Evolutionary conservation across 1,284 basidiomycete genomes (phyloP), one percentile per base, ranked within the genome.

Genomic region (Vanrija sp.): DNA sequence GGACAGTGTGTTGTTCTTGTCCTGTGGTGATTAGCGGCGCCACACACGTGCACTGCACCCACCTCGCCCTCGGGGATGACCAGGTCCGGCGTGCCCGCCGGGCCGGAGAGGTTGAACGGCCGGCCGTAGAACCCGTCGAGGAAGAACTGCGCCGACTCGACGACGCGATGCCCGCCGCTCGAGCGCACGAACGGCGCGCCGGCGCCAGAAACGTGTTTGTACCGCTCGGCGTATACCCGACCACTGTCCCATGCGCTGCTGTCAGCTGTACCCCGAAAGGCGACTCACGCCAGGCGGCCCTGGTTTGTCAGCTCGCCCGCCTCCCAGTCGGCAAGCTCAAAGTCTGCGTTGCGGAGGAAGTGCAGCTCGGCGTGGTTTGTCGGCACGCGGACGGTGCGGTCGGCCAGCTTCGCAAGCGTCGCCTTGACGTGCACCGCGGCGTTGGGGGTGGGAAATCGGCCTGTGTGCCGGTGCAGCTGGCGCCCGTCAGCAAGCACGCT

Each of bases 391-490:
- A 64, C 59, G 78, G 0, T 75, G 75, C 67, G 79, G 82, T n/a
- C 70, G 49, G 6, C 58, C 18, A 80, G 49, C 62, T 78, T 77
- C 12, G 46, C 52, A 9, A 78, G 62, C 0, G 85, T 81, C 0
- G 69, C 55, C 34, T 75, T 54, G n/a, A 90, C 86, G 3, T 64
- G 62, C 12, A 66, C 65, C 0, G 79, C 72, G 0, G 84, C 80
- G 6, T 77, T 77, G 0, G 72, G 65, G 0, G 89, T 91, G 0
- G 91, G 91, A 63, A 82, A 91, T 29, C 91, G 82, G 1, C 88
- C 85, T 1, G 89, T 88, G 65, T 94, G 91, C 10, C 91, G 80
- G 75, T 93, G 86, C n/a, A 94, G 75, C 89, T 91, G 58, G 29
- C 8, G 28, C 34, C 2, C 28, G 28, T 28, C 34, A 34, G 34